Base-by-base conservation (phyloP, 108 stramenopile genomes). In the Skeletonema marinoi region DNA sequence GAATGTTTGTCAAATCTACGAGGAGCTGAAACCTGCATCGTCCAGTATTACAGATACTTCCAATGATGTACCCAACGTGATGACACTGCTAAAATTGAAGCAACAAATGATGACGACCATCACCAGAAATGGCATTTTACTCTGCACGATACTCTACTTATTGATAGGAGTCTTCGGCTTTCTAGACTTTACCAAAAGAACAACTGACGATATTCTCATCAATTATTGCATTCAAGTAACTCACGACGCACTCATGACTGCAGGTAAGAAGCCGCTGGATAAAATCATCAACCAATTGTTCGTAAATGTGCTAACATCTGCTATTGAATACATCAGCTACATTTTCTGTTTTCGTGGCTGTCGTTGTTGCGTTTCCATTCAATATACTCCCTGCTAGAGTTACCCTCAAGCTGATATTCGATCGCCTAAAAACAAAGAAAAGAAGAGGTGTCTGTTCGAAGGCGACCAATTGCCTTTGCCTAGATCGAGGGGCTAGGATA, bases 331-430 rank as follows among this genome's bases (percentile, higher is more conserved):
- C 14, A 25, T 21, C 19, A 21, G 87, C 93, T 13, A 87, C 90
- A 59, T 71, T 86, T 11, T 84, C 85, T 38, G 89, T 94, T 82
- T 90, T 85, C 25, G 63, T 92, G n/a, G 90, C 93, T 6, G 84
- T 94, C 17, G 86, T 92, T 35, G 87, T 92, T 66, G 93, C 91
- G 3, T 94, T 87, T 74, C 93, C 93, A 6, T 85, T 94, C 54
- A 94, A 92, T 66, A 86, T 94, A 9, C 88, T 94, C 36, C 93
- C 93, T 8, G 90, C 90, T 10, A 77, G 91, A 7, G 86, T 89
- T 33, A 89, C 88, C 30, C 42, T 92, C 68, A 73, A 86, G 29
- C 67, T 85, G 46, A 90, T 93, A 64, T 77, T 80, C 74, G 85
- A 68, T 50, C 66, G 67, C 16, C 71, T 64, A 56, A 63, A 39